Conservation (phyloP, 148 eudicot species). For the Arctostaphylos glauca region DNA sequence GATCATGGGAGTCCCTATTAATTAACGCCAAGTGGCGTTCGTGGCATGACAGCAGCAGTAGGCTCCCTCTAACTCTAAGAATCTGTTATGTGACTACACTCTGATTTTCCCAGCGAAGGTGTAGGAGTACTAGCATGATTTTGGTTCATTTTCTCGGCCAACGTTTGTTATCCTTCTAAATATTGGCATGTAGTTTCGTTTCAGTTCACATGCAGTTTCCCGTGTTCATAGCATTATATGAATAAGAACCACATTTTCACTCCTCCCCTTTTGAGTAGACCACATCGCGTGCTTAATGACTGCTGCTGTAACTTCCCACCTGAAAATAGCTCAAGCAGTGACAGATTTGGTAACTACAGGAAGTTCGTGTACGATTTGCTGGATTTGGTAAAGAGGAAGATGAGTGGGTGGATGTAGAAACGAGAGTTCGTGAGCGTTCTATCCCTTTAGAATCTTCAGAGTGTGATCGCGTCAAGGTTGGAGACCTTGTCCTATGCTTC, state of each 20-base stretch:
- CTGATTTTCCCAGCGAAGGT: too few species aligned
- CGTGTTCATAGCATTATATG: background rate
- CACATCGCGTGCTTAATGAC: background rate
- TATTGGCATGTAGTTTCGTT: background rate
- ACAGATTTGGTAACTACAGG: constrained; percentile 36
- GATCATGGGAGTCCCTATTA: too few species aligned
- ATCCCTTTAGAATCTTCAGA: constrained; percentile 85
- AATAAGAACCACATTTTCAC: too few species aligned
- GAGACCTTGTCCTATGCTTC: constrained; percentile 81
- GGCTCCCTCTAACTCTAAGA: too few species aligned
- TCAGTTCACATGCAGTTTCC: background rate
- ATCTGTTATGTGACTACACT: too few species aligned
- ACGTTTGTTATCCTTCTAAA: background rate
- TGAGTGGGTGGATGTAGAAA: constrained; percentile 80
- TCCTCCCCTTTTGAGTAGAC: too few species aligned
- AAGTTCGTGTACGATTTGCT: constrained; percentile 83
- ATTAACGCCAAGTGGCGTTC: too few species aligned
- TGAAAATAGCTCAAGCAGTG: background rate
- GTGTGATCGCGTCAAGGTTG: constrained; percentile 72
- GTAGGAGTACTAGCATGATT: too few species aligned
- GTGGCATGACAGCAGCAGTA: too few species aligned
- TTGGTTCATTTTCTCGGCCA: too few species aligned
- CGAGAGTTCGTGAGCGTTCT: constrained; percentile 74
- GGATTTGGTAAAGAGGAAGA: constrained; percentile 66
- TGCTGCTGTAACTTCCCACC: background rate